Evolutionary conservation across 768 basidiomycete species (phyloP), one percentile per base, ranked within the genome.

Genomic region (Serendipita sp.): DNA sequence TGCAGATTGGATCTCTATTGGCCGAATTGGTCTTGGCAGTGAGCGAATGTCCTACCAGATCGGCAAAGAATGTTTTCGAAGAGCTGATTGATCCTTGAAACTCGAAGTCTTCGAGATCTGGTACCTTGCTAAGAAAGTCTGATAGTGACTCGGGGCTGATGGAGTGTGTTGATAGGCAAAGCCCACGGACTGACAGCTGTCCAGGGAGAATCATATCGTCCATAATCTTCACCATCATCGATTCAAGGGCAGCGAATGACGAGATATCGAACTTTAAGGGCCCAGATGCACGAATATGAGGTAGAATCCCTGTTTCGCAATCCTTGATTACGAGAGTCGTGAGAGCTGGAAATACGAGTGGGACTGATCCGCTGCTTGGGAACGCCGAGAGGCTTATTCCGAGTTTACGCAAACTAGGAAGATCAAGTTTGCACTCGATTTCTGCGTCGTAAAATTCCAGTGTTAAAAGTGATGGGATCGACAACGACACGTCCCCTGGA

Each of bases 311-410:
- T 8, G 45, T 5, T n/a, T n/a, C 48, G n/a, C n/a, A 51, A 32
- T 51, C n/a, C n/a, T 7, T 5, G 48, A 51, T 51, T 51, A n/a
- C n/a, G 5, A 51, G 48, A n/a, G n/a, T 5, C 48, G 7, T 32
- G 48, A 51, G 48, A n/a, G 48, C 7, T 8, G 48, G 48, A 32
- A 51, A n/a, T 5, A 51, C 5, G 48, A 51, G 48, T 18, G 2
- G 41, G 13, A 7, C 13, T 13, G 45, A 46, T 41, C 2, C 2
- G 48, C 48, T 51, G 8, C 2, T 51, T 51, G 48, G n/a, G 7
- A 51, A 2, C 2, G 1, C 0, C 5, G n/a, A 5, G n/a, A 7
- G 13, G 13, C 0, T 41, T 1, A 41, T 41, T 5, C 0, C 5
- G 41, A 41, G 41, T 5, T 5, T 41, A 13, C 41, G 41, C 13